Percentiles rank a stretch among this genome's conserved stretches.
phyloP scores from a whole-genome alignment of 192 early-diverging fungal genomes.

The Coemansia sp. region DNA sequence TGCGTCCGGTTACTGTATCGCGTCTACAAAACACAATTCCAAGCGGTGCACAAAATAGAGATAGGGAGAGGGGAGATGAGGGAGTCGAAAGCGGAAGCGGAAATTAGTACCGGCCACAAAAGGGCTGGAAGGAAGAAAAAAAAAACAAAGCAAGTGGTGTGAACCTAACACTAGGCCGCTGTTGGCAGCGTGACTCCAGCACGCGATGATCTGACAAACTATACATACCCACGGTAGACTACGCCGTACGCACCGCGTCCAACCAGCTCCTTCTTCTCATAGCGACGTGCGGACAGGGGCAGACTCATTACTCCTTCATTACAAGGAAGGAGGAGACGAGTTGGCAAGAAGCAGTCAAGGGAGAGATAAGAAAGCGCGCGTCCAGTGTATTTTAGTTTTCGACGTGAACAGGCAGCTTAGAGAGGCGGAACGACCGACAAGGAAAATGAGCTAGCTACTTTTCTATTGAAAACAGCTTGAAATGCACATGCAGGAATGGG shows the following conservation, averaged over 20 bases:
- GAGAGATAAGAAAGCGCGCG: background rate
- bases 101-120: background rate
- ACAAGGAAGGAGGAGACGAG: constrained; percentile 5
- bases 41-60: background rate
- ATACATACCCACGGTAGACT: constrained; percentile 50
- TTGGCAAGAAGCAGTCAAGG: background rate
- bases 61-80: background rate
- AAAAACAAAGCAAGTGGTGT: background rate
- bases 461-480: too few species aligned
- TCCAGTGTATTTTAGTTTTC: too few species aligned
- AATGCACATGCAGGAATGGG: too few species aligned
- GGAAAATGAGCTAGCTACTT: too few species aligned
- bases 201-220: background rate
- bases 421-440: too few species aligned
- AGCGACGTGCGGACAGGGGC: constrained; percentile 50
- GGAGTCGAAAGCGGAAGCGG: background rate
- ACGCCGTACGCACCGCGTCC: constrained; percentile 56
- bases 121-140: background rate
- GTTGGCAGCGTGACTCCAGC: too few species aligned
- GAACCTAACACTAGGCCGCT: background rate
- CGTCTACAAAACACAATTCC: constrained; percentile 16
- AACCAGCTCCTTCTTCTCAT: constrained; percentile 53
- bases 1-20: constrained; percentile 71
- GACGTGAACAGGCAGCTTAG: too few species aligned
- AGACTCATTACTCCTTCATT: constrained; percentile 46